Evolutionary conservation across 2,329 filamentous ascomycete species (phyloP).

Genomic region (Colletotrichum neosansevieriae): DNA sequence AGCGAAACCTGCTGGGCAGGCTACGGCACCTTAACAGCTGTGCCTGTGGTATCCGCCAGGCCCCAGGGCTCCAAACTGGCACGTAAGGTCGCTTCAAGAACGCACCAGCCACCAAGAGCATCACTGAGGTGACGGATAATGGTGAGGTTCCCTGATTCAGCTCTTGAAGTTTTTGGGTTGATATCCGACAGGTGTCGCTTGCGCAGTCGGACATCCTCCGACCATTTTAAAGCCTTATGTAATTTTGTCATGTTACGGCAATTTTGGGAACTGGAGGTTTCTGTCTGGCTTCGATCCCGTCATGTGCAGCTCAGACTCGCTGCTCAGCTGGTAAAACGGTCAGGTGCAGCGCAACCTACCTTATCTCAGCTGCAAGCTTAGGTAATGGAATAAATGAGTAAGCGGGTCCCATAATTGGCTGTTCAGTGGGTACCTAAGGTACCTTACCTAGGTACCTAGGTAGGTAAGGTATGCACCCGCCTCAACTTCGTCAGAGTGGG

Average conservation of each 20-base stretch:
- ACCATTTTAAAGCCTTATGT: background rate
- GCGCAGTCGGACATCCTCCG: slow-evolving; percentile 27
- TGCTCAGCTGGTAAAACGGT: slow-evolving; percentile 15
- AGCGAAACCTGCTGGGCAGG: slow-evolving; percentile 27
- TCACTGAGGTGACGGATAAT: slow-evolving; percentile 7
- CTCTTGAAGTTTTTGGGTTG: background rate
- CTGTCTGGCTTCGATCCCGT: background rate
- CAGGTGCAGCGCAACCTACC: slow-evolving; percentile 16
- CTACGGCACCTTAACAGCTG: no score
- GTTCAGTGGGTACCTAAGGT: slow-evolving; percentile 3
- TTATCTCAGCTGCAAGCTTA: slow-evolving; percentile 17
- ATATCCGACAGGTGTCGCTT: slow-evolving; percentile 20
- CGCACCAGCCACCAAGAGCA: slow-evolving; percentile 21
- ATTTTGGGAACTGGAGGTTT: background rate
- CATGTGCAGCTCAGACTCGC: background rate
- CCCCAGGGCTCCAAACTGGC: background rate
- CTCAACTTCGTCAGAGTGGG: slow-evolving; percentile 9
- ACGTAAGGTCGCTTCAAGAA: slow-evolving; percentile 8
- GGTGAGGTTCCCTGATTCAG: slow-evolving; percentile 18
- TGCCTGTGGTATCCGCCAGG: slow-evolving; percentile 16
- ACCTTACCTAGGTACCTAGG: no score
- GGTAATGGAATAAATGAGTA: slow-evolving; percentile 13
- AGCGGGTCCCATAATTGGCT: slow-evolving; percentile 1
- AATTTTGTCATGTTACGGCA: background rate
- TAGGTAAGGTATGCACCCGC: no score